These are phyloP conservation scores for Anacardium occidentale DNA, from an alignment of 345 rosid genomes.

Conservation along the genomic window DNA sequence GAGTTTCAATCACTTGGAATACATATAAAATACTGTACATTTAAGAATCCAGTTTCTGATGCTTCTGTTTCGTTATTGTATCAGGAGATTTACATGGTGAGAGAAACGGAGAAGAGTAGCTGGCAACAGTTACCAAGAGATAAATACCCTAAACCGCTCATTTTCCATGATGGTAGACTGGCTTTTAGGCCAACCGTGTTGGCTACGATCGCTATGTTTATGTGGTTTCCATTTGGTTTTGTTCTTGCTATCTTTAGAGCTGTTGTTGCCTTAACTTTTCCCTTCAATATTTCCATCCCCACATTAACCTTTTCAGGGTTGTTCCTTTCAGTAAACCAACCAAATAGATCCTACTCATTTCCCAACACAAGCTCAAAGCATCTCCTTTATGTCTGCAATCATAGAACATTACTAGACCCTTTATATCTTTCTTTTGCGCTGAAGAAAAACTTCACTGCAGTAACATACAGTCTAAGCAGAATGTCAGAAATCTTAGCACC, in stretches of 20 bases:
- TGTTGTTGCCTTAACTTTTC: slow-evolving; percentile 39
- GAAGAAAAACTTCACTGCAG: slow-evolving; percentile 53
- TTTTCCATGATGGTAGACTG: slow-evolving; percentile 80
- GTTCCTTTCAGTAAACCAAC: slow-evolving; percentile 25
- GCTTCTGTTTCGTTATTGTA: not conserved
- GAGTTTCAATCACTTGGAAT: too few relatives aligned
- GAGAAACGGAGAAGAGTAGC: slow-evolving; percentile 49
- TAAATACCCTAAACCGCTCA: slow-evolving; percentile 54
- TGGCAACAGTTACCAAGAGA: slow-evolving; percentile 50
- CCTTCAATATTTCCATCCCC: slow-evolving; percentile 45
- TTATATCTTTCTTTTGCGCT: slow-evolving; percentile 44
- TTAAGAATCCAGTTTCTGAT: not conserved
- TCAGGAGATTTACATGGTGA: slow-evolving; percentile 61
- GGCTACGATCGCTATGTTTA: slow-evolving; percentile 51
- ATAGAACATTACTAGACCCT: slow-evolving; percentile 75
- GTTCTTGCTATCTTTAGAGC: slow-evolving; percentile 38
- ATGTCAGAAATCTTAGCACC: slow-evolving; percentile 66
- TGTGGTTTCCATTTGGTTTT: slow-evolving; percentile 67
- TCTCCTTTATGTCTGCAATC: slow-evolving; percentile 70
- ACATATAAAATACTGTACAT: not conserved
- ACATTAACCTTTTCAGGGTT: slow-evolving; percentile 40
- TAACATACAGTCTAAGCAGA: slow-evolving; percentile 72
- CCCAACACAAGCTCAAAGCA: slow-evolving; percentile 25
- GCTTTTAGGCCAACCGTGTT: slow-evolving; percentile 58
- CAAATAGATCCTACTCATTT: slow-evolving; percentile 4